Percentiles rank a stretch among this genome's conserved stretches.
These are phyloP conservation scores for Suillus lakei DNA, from an alignment of 768 basidiomycete species.

Conservation along the genomic window DNA sequence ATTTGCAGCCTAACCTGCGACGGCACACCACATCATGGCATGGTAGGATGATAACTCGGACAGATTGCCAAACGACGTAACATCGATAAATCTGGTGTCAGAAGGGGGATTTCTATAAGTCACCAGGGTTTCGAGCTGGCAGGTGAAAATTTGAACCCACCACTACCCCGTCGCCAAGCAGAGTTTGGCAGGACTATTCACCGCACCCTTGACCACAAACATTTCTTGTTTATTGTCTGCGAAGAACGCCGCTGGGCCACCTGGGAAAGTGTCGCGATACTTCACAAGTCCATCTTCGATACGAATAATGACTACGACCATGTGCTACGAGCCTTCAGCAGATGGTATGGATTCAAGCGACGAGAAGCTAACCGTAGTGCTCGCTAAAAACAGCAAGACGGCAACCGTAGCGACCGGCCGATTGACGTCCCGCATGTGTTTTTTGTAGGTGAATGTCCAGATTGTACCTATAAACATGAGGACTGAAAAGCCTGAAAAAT, in stretches of 20 bases:
- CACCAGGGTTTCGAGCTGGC: neutral
- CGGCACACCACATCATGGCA: neutral
- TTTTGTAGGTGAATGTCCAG: neutral
- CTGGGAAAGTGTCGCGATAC: neutral
- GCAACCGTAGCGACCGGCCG: neutral
- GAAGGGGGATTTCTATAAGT: neutral
- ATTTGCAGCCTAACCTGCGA: neutral
- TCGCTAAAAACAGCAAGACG: neutral
- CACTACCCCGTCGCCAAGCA: neutral
- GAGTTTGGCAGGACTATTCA: neutral
- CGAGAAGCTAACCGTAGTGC: neutral
- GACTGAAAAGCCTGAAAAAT: neutral
- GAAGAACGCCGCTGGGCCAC: neutral
- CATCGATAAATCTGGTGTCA: neutral
- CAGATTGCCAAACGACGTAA: neutral
- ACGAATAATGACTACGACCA: neutral
- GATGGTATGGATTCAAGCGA: neutral
- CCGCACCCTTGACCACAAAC: neutral
- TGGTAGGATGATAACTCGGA: neutral
- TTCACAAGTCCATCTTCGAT: neutral
- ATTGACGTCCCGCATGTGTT: neutral
- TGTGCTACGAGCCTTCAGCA: neutral
- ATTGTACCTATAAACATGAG: neutral
- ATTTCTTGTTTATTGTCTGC: neutral
- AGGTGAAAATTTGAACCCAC: neutral